Conservation (phyloP, 257 asterid species). For the Thymus quinquecostatus region DNA sequence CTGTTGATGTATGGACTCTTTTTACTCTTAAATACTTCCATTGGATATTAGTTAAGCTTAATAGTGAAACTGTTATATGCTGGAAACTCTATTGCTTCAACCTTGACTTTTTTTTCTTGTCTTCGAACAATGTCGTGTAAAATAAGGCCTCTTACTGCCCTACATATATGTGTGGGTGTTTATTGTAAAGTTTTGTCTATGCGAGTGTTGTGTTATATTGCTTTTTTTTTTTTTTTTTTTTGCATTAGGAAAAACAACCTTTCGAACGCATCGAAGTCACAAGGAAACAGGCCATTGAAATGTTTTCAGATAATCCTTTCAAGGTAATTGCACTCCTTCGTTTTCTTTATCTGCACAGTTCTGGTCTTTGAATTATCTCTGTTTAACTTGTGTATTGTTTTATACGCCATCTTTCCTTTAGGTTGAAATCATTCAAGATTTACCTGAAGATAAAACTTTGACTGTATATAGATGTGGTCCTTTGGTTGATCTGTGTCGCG, state of each 20-base stretch:
- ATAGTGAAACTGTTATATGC: conserved; percentile 24
- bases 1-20: conserved; percentile 64
- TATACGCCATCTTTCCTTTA: conserved; percentile 34
- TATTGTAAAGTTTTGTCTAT: background rate
- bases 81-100: background rate
- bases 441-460: conserved; percentile 91
- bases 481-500: conserved; percentile 96
- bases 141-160: conserved; percentile 1
- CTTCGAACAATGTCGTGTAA: background rate
- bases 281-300: conserved; percentile 85
- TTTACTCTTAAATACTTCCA: conserved; percentile 24
- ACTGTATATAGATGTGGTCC: conserved; percentile 98
- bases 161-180: background rate
- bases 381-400: conserved; percentile 16
- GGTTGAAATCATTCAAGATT: conserved; percentile 93
- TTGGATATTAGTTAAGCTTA: conserved; percentile 15
- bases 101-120: background rate
- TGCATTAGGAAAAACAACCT: conserved; percentile 81
- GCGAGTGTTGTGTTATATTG: conserved; percentile 8
- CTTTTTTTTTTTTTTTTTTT: conserved; percentile 10
- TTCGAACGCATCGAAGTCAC: conserved; percentile 95
- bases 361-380: background rate
- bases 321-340: conserved; percentile 51
- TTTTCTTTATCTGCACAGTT: background rate
- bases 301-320: conserved; percentile 87